A percentile compares a stretch with the other conserved stretches of the same genome.
These are phyloP conservation scores for Xylariales sp. DNA, from an alignment of 2,329 filamentous ascomycete genomes.

Conservation along the genomic window DNA sequence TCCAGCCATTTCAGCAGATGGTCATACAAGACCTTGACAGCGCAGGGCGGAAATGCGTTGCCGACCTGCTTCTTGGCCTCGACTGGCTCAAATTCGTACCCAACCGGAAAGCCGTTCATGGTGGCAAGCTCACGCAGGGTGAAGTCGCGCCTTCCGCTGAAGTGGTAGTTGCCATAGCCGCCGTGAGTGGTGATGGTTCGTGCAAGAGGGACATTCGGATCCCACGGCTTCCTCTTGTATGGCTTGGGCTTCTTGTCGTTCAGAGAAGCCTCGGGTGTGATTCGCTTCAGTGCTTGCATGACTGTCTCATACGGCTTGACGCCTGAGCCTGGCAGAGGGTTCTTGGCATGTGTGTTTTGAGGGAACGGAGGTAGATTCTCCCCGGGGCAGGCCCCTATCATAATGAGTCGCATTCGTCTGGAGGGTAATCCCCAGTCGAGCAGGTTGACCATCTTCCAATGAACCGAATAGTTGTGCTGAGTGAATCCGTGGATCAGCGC, in stretches of 20 bases:
- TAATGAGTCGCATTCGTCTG: constrained; percentile 45
- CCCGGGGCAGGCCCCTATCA: constrained; percentile 61
- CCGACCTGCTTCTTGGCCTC: constrained; percentile 63
- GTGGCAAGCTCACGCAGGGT: constrained; percentile 64
- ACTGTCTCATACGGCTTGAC: constrained; percentile 40
- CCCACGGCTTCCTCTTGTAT: constrained; percentile 33
- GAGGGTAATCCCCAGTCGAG: constrained; percentile 48
- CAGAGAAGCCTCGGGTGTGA: constrained; percentile 30
- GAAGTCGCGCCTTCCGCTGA: constrained; percentile 56
- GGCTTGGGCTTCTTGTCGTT: constrained; percentile 33
- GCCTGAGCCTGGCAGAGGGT: constrained; percentile 22
- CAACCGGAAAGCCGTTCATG: constrained; percentile 63
- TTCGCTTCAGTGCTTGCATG: constrained; percentile 32
- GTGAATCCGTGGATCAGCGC: constrained; percentile 61
- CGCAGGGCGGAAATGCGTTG: constrained; percentile 68
- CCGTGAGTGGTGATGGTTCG: constrained; percentile 63
- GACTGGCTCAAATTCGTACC: constrained; percentile 51
- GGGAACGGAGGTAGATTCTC: constrained; percentile 66
- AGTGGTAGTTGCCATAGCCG: constrained; percentile 57
- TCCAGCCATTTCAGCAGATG: constrained; percentile 44
- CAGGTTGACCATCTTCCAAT: constrained; percentile 59
- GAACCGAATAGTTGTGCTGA: constrained; percentile 60
- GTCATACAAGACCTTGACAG: constrained; percentile 45
- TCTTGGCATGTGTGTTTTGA: constrained; percentile 49
- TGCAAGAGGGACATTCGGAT: constrained; percentile 42